phyloP scores from a whole-genome alignment of 164 flowering plant genomes.

The Liriodendron chinense region DNA sequence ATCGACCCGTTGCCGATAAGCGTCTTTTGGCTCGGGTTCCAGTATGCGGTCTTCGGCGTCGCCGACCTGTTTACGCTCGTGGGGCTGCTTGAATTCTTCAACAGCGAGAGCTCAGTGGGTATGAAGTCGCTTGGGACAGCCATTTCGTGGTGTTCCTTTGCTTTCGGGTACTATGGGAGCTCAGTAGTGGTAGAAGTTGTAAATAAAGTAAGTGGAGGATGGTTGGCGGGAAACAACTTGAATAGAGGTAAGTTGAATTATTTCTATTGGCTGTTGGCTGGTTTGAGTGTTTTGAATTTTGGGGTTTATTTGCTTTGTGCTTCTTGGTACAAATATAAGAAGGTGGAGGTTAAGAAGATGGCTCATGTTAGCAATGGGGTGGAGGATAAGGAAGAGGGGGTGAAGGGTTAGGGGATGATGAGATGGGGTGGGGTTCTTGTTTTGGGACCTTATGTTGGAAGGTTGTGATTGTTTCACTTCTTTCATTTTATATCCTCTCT shows the following conservation, averaged over 20 bases:
- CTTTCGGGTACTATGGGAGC: conserved; percentile 66
- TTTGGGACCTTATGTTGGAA: background rate
- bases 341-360: conserved; percentile 29
- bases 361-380: conserved; percentile 1
- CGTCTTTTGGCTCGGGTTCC: conserved; percentile 65
- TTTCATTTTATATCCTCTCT: background rate
- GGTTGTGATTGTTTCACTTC: background rate
- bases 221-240: conserved; percentile 60
- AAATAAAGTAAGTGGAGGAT: conserved; percentile 63
- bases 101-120: conserved; percentile 59
- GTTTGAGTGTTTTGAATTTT: conserved; percentile 50
- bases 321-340: conserved; percentile 66
- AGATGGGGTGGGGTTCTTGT: background rate
- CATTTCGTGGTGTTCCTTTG: conserved; percentile 57
- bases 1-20: conserved; percentile 47
- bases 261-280: conserved; percentile 67
- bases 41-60: conserved; percentile 58
- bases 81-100: conserved; percentile 70
- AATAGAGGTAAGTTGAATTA: conserved; percentile 60
- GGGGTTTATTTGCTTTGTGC: conserved; percentile 56
- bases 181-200: conserved; percentile 60
- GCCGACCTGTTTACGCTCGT: conserved; percentile 70
- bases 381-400: background rate
- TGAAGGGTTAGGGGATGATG: background rate
- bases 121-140: conserved; percentile 65